A percentile compares a stretch with the other conserved stretches of the same genome.
phyloP scores from a whole-genome alignment of 495 filamentous ascomycete species.

The Astrocystis sublimbata region DNA sequence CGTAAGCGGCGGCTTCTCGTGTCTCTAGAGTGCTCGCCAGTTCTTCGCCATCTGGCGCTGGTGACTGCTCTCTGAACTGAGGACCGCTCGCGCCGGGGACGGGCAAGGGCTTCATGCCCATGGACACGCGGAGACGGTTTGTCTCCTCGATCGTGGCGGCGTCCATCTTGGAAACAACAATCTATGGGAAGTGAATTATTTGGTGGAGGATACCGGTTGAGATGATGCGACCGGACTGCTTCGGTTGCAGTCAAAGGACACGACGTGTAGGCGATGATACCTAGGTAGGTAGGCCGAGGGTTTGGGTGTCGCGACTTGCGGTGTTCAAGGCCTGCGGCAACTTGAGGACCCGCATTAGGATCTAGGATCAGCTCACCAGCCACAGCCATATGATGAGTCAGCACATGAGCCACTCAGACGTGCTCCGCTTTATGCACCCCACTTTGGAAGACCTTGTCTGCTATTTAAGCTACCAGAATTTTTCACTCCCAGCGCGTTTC shows the following conservation, averaged over 20 bases:
- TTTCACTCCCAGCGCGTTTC: constrained; percentile 28
- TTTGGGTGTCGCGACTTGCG: neutral
- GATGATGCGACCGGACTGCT: neutral
- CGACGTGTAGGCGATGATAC: neutral
- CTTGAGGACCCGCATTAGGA: no score
- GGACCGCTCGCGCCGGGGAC: constrained; percentile 64
- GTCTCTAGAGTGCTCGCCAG: constrained; percentile 75
- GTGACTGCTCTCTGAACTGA: constrained; percentile 32
- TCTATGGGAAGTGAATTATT: neutral
- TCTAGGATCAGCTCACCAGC: no score
- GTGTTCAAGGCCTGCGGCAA: no score
- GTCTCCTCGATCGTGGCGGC: constrained; percentile 87
- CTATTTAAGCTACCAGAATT: constrained; percentile 28
- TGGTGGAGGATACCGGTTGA: neutral
- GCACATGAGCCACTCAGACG: neutral
- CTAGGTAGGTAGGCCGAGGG: neutral
- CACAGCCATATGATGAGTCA: neutral
- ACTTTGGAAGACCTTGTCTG: neutral
- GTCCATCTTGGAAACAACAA: constrained; percentile 60
- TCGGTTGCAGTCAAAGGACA: neutral
- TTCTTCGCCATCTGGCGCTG: constrained; percentile 51
- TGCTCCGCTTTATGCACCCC: constrained; percentile 11
- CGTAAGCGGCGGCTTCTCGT: constrained; percentile 72
- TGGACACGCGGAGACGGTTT: constrained; percentile 85
- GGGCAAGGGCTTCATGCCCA: constrained; percentile 89